Evolutionary conservation across 371 early-diverging fungal species (phyloP), one percentile per base, ranked within the genome.

Genomic region (Mortierella sp.): DNA sequence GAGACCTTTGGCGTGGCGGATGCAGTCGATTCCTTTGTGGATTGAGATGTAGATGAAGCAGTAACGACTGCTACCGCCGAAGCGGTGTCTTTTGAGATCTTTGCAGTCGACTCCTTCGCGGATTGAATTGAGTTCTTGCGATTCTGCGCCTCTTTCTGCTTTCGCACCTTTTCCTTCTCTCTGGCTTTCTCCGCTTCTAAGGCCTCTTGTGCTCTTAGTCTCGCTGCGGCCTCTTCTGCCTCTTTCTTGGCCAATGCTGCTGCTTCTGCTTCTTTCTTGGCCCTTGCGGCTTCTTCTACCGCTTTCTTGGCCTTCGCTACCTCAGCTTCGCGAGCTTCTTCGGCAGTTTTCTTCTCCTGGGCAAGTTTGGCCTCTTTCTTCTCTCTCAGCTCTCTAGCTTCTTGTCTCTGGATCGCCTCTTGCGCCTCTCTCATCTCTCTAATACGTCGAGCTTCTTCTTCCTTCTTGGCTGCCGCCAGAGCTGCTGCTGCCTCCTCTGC

Each of bases 361-460:
- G 80, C 84, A 53, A 86, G 84, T 66, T 83, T 84, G 23, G 73
- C 83, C 59, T 72, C 77, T 43, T 75, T 73, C 60, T 64, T 75
- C 23, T 66, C 82, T 55, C 66, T 83, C 37, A 68, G 22, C 34
- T 83, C 76, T 57, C 76, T 72, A 56, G 70, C 72, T 23, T 77
- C 79, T 54, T 72, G 68, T 17, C 66, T 47, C 42, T 68, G 72
- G 10, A 75, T 61, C 15, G 66, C 65, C 13, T 68, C 64, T 49
- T 68, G 53, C 5, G 76, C 65, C 23, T 72, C 68, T 45, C 49
- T 32, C 45, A 68, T 13, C 22, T 67, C 75, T 29, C 56, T 51
- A 29, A 29, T 49, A 43, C 42, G 65, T 43, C 56, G 62, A 23
- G 61, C 70, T 42, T 74, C 61, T 45, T 74, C 60, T 12, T 81